Evolutionary conservation across 116 monocot species (phyloP).

Genomic region (Trichopus zeylanicus): DNA sequence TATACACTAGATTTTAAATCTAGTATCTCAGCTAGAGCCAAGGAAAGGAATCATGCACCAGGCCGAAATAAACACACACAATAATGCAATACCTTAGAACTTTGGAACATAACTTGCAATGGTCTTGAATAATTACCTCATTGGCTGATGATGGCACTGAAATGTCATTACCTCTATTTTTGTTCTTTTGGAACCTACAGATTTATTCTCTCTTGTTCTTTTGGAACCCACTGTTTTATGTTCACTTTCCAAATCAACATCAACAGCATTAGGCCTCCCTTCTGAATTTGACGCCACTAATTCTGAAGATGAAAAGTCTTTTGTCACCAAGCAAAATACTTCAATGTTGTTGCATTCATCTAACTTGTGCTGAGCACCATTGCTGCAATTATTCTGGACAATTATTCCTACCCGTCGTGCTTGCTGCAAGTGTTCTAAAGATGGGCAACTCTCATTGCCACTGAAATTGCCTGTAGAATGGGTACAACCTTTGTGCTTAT

Average conservation of each 20-base stretch:
- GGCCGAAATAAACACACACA: not conserved
- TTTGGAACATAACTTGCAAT: not conserved
- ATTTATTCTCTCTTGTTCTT: too few species aligned
- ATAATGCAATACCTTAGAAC: slow-evolving; percentile 1
- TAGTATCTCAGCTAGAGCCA: too few species aligned
- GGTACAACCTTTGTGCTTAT: too few species aligned
- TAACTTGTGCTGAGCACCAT: not conserved
- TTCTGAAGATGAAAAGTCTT: not conserved
- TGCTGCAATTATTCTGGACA: not conserved
- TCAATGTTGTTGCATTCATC: slow-evolving; percentile 1
- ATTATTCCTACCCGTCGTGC: not conserved
- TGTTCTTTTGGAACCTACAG: too few species aligned
- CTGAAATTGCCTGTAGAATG: too few species aligned
- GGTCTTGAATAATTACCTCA: too few species aligned
- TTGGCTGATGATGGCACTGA: too few species aligned
- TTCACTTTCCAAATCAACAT: not conserved
- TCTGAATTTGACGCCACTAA: not conserved
- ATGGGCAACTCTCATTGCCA: not conserved
- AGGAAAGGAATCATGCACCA: not conserved
- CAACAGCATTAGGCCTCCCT: slow-evolving; percentile 2
- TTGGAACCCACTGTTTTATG: not conserved
- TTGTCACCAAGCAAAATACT: not conserved
- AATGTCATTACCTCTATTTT: not conserved
- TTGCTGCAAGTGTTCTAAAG: not conserved
- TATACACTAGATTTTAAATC: not conserved